Evolutionary conservation across 73 alveolate species (phyloP).

Genomic region (Urostyla sp.): DNA sequence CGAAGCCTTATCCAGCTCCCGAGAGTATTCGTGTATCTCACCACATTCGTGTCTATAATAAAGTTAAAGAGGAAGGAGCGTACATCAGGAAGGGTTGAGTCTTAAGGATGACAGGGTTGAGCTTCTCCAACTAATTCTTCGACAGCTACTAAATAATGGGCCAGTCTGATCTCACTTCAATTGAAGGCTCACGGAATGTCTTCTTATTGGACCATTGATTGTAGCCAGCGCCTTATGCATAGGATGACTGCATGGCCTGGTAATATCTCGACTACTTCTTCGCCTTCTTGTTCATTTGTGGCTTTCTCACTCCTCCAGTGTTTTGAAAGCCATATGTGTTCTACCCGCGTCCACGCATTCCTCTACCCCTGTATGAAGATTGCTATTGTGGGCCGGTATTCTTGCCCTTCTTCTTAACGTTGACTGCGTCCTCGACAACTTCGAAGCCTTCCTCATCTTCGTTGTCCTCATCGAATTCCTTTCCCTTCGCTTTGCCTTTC

Average conservation of each 20-base stretch:
- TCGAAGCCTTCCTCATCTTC: conserved; percentile 52
- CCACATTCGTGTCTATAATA: conserved; percentile 28
- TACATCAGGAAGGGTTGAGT: not conserved
- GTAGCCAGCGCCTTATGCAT: conserved; percentile 1
- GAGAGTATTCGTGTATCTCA: conserved; percentile 7
- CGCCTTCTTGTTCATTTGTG: not conserved
- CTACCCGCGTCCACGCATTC: not conserved
- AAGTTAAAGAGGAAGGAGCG: not conserved
- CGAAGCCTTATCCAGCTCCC: conserved; percentile 22
- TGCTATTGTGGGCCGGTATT: not conserved
- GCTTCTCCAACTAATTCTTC: conserved; percentile 43
- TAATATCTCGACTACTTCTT: conserved; percentile 26
- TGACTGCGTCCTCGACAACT: conserved; percentile 16
- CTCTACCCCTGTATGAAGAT: not conserved
- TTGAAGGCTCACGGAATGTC: conserved; percentile 28
- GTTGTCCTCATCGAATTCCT: conserved; percentile 30
- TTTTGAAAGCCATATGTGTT: not conserved
- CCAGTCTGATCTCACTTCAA: conserved; percentile 52
- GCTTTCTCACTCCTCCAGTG: not conserved
- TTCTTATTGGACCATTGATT: conserved; percentile 29
- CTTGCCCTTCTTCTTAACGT: conserved; percentile 31
- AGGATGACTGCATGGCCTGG: not conserved
- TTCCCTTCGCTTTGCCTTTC: not conserved
- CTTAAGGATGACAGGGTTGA: conserved; percentile 11
- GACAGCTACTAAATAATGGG: conserved; percentile 25